These are phyloP conservation scores for Mortierella sp. DNA, from an alignment of 371 early-diverging fungal species.

Conservation along the genomic window DNA sequence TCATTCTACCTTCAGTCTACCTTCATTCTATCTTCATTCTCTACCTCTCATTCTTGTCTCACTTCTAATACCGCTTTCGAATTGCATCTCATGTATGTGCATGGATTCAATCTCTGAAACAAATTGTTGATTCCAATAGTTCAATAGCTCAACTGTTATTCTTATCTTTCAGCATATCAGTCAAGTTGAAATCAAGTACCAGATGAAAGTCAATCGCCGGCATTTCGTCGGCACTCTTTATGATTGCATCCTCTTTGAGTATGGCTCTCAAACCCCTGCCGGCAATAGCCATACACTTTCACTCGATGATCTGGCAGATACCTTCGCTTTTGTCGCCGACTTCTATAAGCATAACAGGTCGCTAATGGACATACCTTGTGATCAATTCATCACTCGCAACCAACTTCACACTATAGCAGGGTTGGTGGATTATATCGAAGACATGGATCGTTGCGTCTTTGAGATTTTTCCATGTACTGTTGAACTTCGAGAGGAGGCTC, in stretches of 20 bases:
- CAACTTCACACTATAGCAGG: constrained; percentile 49
- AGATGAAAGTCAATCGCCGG: constrained; percentile 49
- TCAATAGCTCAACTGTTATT: no score
- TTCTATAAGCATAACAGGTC: constrained; percentile 50
- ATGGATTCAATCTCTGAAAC: neutral
- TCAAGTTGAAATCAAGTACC: neutral
- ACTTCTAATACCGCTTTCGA: neutral
- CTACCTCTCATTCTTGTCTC: neutral
- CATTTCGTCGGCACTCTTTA: constrained; percentile 49
- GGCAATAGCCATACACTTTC: constrained; percentile 19
- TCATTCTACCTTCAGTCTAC: no score
- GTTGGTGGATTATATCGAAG: constrained; percentile 44
- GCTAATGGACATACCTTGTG: constrained; percentile 45
- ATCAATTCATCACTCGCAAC: constrained; percentile 49
- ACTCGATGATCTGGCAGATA: constrained; percentile 44
- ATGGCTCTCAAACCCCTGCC: constrained; percentile 26
- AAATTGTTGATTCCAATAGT: no score
- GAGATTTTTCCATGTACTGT: constrained; percentile 39
- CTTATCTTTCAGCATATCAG: neutral
- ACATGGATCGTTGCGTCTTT: constrained; percentile 29
- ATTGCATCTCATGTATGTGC: neutral
- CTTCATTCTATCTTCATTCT: neutral
- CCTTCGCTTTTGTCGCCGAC: constrained; percentile 43
- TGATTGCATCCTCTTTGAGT: constrained; percentile 49
- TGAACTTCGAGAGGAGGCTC: constrained; percentile 42